Evolutionary conservation across 1,284 basidiomycete species (phyloP), one percentile per base, ranked within the genome.

Genomic region (Trichosporon sp.): DNA sequence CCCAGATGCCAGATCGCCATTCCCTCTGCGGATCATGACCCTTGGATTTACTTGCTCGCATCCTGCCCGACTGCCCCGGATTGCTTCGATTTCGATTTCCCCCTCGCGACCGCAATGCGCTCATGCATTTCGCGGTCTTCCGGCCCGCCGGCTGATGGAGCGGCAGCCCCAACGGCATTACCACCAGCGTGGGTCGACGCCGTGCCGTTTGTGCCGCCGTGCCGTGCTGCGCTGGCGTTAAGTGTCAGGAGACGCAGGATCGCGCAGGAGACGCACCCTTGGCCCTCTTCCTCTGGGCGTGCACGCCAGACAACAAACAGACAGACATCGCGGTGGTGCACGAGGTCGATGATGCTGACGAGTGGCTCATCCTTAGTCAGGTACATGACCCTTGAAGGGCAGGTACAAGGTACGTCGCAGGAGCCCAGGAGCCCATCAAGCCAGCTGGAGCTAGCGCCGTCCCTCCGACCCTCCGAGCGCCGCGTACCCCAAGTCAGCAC

Each of bases 331-430:
- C 51, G 51, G 51, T 51, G 48, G 19, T 54, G 51, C 51, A 21
- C 6, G 51, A 54, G 5, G 10, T n/a, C n/a, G 51, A 54, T 54
- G 51, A 54, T 54, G 51, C 51, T 21, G 21, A 54, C 51, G 51
- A 54, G 21, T 54, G 21, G 51, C 19, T 54, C 26, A 7, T n/a
- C 51, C 51, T 54, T 54, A 54, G 51, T 54, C 51, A 54, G 51
- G 51, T 54, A 54, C 51, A 54, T 54, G 51, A 26, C 51, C 51
- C 51, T 26, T 54, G 51, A 54, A 54, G 51, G 51, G 51, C 19
- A 54, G 51, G 21, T 54, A 19, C 51, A 19, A 54, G 51, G 51
- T 54, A 54, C 51, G 48, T 16, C 16, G 48, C 40, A 43, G 40
- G 40, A 43, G 35, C 40, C 40, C 16, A 14, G 43, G 26, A 26